Conservation (phyloP, 2,329 filamentous ascomycete species). For the Talaromyces albobiverticillius region DNA sequence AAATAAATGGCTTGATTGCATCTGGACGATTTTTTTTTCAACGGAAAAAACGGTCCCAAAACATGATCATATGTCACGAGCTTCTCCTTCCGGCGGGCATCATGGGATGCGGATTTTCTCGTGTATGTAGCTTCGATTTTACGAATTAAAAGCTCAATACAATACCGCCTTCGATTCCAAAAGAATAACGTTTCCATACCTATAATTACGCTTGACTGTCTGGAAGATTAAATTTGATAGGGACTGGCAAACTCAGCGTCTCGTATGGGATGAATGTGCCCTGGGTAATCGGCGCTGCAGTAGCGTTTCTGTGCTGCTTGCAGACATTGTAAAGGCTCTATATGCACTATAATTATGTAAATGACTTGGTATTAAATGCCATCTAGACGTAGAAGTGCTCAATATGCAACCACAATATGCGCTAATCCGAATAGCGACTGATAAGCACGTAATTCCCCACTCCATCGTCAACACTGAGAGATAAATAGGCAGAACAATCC, state of each 20-base stretch:
- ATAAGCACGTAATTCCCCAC: slow-evolving; percentile 12
- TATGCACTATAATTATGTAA: too few species aligned
- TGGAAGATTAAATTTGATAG: too few species aligned
- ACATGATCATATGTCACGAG: slow-evolving; percentile 15
- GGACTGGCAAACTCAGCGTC: too few species aligned
- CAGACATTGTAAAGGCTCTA: too few species aligned
- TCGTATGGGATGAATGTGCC: too few species aligned
- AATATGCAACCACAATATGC: too few species aligned
- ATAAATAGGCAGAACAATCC: not conserved
- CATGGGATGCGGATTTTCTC: slow-evolving; percentile 14
- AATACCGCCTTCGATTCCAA: slow-evolving; percentile 13
- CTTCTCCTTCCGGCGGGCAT: slow-evolving; percentile 14
- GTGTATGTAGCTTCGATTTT: slow-evolving; percentile 16
- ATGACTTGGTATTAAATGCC: too few species aligned
- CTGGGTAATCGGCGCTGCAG: too few species aligned
- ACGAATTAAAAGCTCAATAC: slow-evolving; percentile 11
- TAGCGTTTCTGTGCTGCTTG: too few species aligned
- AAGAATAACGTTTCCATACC: not conserved
- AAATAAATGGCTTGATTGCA: slow-evolving; percentile 17
- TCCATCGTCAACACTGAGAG: not conserved
- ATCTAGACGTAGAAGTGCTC: too few species aligned
- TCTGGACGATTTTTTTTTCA: slow-evolving; percentile 9
- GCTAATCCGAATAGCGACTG: not conserved
- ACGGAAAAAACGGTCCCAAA: slow-evolving; percentile 10
- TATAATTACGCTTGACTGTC: too few species aligned